phyloP scores from a whole-genome alignment of 2,329 filamentous ascomycete genomes.

The Periconia macrospinosa region DNA sequence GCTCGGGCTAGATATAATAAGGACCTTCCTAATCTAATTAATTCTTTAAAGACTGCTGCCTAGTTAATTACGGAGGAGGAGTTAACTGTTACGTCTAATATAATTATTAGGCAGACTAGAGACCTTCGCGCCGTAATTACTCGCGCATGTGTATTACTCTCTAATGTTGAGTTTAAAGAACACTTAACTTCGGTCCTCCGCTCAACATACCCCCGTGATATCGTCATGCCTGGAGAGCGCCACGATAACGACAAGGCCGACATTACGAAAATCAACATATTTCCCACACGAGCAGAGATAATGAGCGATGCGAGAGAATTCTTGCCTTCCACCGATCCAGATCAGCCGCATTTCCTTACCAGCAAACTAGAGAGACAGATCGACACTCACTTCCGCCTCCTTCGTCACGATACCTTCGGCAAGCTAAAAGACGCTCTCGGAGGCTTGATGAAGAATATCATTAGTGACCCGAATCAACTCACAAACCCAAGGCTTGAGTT shows the following conservation, averaged over 20 bases:
- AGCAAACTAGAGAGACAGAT: conserved; percentile 29
- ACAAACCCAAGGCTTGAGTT: conserved; percentile 13
- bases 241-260: conserved; percentile 39
- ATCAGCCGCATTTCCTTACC: conserved; percentile 29
- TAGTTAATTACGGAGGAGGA: too few relatives aligned
- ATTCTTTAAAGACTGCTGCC: too few relatives aligned
- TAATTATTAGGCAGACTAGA: too few relatives aligned
- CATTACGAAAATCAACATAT: conserved; percentile 32
- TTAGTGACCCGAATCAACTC: conserved; percentile 3
- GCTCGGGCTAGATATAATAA: too few relatives aligned
- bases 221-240: conserved; percentile 22
- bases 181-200: too few relatives aligned
- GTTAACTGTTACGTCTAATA: too few relatives aligned
- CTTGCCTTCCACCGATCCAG: conserved; percentile 31
- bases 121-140: too few relatives aligned
- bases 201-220: conserved; percentile 26
- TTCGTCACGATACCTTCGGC: conserved; percentile 37
- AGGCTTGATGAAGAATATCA: conserved; percentile 16
- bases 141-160: too few relatives aligned
- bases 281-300: conserved; percentile 37
- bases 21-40: too few relatives aligned
- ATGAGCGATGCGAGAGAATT: conserved; percentile 44
- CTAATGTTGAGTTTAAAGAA: too few relatives aligned
- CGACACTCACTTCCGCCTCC: conserved; percentile 37
- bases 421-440: conserved; percentile 29